Conservation (phyloP, 176 grass and related monocot species). For the bread wheat (Triticum aestivum) region IWGSC_CS_RefSeq_v2.1 NC_057809.1:82229173-82229672, state of each 20-base stretch:
- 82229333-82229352: constrained; percentile 89
- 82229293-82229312: constrained; percentile 78
- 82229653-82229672: background rate
- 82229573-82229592: constrained; percentile 63
- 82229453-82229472: constrained; percentile 65
- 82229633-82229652: background rate
- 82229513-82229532: constrained; percentile 53
- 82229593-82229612: background rate
- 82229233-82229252: background rate
- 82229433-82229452: background rate
- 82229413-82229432: background rate
- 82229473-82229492: constrained; percentile 60
- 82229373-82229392: constrained; percentile 57
- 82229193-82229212: background rate
- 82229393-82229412: background rate
- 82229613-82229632: background rate
- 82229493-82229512: constrained; percentile 60
- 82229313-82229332: constrained; percentile 97
- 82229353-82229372: constrained; percentile 67
- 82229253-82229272: constrained; percentile 72
- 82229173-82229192: too few species aligned
- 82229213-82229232: background rate
- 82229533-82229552: constrained; percentile 76
- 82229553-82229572: constrained; percentile 92
- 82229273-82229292: constrained; percentile 92